Evolutionary conservation across 768 basidiomycete species (phyloP), one percentile per base, ranked within the genome.

Genomic region (Suillus lakei): DNA sequence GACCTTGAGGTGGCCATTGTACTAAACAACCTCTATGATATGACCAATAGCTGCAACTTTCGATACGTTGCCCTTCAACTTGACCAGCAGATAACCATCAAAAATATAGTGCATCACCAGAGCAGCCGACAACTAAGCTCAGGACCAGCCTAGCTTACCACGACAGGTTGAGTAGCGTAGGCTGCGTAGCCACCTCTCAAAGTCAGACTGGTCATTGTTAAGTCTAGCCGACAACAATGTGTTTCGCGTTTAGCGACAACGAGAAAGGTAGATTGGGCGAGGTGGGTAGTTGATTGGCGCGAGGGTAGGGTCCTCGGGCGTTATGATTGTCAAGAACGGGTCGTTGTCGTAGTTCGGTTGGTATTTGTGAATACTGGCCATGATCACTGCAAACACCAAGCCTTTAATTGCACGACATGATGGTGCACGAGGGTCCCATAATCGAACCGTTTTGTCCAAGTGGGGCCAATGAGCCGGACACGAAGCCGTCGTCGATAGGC

Each of bases 381-480:
- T 88, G 4, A 85, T 92, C 48, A 95, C 92, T 64, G 93, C 94
- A 71, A 96, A 96, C 39, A 96, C 90, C 61, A 93, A 78, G 18
- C 94, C 94, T n/a, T n/a, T n/a, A n/a, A n/a, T n/a, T n/a, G n/a
- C n/a, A 7, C 88, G n/a, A n/a, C 94, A 95, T 26, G 82, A 81
- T 0, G 89, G 87, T 13, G 89, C 82, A 53, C 96, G 90, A 46
- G 98, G 84, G 78, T 99, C 98, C 98, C 98, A 99, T 21, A 99
- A 80, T 30, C 96, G 88, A n/a, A 98, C 96, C 2, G 96, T 98
- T 72, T 91, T 93, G 81, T 99, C 98, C 75, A 93, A n/a, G n/a
- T n/a, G n/a, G n/a, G n/a, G n/a, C n/a, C n/a, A n/a, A n/a, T 0
- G 96, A 93, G 3, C 90, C 92, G 12, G 97, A 98, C 85, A 99